These are phyloP conservation scores for Gaertneriomyces sp. DNA, from an alignment of 192 early-diverging fungal genomes.

Conservation along the genomic window DNA sequence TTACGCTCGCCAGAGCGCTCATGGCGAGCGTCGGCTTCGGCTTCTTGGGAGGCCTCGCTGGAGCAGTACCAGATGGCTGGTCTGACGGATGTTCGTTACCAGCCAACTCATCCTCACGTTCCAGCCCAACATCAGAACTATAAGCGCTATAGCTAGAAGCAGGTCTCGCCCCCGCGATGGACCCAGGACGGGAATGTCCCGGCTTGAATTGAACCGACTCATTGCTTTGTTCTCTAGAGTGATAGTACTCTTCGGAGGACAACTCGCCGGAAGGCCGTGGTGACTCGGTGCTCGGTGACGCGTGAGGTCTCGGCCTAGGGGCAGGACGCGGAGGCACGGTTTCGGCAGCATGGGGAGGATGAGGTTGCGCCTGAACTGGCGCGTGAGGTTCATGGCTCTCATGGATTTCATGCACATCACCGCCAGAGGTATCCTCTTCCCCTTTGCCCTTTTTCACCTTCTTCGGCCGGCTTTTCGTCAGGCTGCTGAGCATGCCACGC, in stretches of 20 bases:
- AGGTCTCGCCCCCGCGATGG: slow-evolving; percentile 1
- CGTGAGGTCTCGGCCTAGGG: too few relatives aligned
- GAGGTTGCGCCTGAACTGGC: neutral
- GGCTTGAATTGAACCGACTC: neutral
- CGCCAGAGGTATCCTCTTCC: slow-evolving; percentile 3
- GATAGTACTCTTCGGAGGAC: too few relatives aligned
- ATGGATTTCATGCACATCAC: too few relatives aligned
- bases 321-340: too few relatives aligned
- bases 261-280: too few relatives aligned
- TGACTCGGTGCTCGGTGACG: too few relatives aligned
- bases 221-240: too few relatives aligned
- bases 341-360: too few relatives aligned
- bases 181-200: slow-evolving; percentile 9
- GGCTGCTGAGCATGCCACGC: slow-evolving; percentile 39
- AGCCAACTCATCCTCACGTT: too few relatives aligned
- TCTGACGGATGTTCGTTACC: neutral
- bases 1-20: slow-evolving; percentile 36
- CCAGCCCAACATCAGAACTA: too few relatives aligned
- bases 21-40: slow-evolving; percentile 30
- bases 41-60: slow-evolving; percentile 20
- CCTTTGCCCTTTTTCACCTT: slow-evolving; percentile 23
- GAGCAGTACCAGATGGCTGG: slow-evolving; percentile 5
- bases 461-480: slow-evolving; percentile 49
- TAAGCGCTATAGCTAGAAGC: neutral
- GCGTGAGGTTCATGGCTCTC: neutral